Evolutionary conservation across 169 alveolate genomes (phyloP).

Genomic region (Amoebophrya sp.): DNA sequence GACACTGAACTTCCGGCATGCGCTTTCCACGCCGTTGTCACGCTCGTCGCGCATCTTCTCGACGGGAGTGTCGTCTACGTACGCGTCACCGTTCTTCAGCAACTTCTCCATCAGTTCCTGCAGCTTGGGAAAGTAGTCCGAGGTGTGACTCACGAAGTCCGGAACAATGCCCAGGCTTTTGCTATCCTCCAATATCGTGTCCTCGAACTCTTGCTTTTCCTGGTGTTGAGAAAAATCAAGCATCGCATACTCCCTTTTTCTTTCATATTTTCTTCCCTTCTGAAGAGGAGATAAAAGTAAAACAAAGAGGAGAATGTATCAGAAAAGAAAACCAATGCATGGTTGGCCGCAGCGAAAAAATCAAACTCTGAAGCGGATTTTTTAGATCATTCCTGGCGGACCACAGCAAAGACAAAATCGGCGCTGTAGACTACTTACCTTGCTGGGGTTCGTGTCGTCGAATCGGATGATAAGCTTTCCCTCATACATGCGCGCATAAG

Average conservation of each 20-base stretch:
- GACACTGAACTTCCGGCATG: slow-evolving; percentile 65
- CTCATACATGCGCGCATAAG: slow-evolving; percentile 85
- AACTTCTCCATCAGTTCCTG: slow-evolving; percentile 56
- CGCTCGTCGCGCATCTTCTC: slow-evolving; percentile 94
- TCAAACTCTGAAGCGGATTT: too few species aligned
- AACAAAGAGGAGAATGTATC: too few species aligned
- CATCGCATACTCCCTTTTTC: too few species aligned
- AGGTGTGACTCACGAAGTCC: slow-evolving; percentile 81
- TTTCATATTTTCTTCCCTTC: too few species aligned
- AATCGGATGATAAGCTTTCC: slow-evolving; percentile 92
- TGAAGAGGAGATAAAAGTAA: too few species aligned
- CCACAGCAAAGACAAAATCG: too few species aligned
- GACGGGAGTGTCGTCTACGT: slow-evolving; percentile 93
- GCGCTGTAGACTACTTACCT: too few species aligned
- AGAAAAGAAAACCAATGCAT: too few species aligned
- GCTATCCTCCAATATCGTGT: slow-evolving; percentile 84
- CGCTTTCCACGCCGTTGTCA: slow-evolving; percentile 82
- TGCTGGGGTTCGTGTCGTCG: slow-evolving; percentile 96
- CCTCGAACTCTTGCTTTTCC: slow-evolving; percentile 92
- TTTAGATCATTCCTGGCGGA: too few species aligned
- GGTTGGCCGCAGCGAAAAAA: too few species aligned
- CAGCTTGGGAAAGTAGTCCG: slow-evolving; percentile 85
- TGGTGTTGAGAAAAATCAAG: too few species aligned
- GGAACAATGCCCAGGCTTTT: slow-evolving; percentile 76
- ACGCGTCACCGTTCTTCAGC: slow-evolving; percentile 65